Base-by-base conservation (phyloP, 768 basidiomycete species). In the Tephrocybe sp. region DNA sequence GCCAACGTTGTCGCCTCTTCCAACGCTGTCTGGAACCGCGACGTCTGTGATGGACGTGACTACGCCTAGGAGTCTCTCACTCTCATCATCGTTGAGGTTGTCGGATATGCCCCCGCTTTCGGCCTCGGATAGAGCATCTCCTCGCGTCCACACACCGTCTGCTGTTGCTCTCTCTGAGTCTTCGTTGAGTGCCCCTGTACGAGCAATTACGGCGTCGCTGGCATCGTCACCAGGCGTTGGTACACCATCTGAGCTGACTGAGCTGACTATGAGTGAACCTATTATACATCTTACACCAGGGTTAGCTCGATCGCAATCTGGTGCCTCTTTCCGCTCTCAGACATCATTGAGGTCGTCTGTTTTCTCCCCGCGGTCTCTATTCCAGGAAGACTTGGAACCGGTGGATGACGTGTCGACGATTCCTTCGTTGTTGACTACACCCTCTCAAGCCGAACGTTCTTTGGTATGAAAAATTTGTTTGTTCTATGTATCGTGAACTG, bases 341-440 rank as follows among this genome's bases (percentile, higher is more conserved):
- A 65, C 76, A 5, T 78, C 79, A 0, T 54, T 77, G 13, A 68
- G 64, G 22, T 70, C 72, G 0, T 74, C 72, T 2, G 53, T 72
- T 0, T 64, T 75, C 23, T 68, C 69, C 33, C 60, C 69, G 19
- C 54, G 64, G 20, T 72, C 70, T 13, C 50, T 72, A 31, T 55
- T 60, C 10, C 73, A 45, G 8, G 48, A 60, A 26, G 53, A 49
- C 31, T 19, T 59, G 5, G 54, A 43, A 17, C 57, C 62, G 14
- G 71, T 75, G n/a, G 59, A 72, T 14, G 54, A 39, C 13, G 49
- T 51, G 10, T 75, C 80, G 5, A 85, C 84, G 2, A 74, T 74
- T 55, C 82, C 85, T 5, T 79, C 84, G 1, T 65, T 87, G 23
- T 64, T 87, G 16, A 75, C 81, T 10, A 79, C 77, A 2, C 67